Percentiles rank a stretch among this genome's conserved stretches.
These are phyloP conservation scores for Centrapalus pauciflorus DNA, from an alignment of 129 eudicot genomes.

Conservation along the genomic window DNA sequence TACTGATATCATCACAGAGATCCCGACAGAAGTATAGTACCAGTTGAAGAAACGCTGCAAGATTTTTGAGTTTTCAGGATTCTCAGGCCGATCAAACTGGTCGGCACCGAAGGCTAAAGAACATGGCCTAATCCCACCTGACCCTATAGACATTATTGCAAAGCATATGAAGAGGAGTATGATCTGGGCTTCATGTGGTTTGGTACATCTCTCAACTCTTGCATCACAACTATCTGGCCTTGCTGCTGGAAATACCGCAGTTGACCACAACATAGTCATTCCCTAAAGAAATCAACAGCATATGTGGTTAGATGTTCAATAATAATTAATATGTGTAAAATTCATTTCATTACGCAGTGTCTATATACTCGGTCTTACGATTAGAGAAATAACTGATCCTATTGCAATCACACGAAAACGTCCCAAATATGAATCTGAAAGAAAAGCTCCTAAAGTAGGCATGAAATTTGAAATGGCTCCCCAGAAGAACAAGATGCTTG, in stretches of 20 bases:
- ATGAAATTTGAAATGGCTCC: conserved; percentile 50
- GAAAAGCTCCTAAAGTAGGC: conserved; percentile 68
- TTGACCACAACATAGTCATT: conserved; percentile 39
- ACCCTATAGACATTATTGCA: conserved; percentile 54
- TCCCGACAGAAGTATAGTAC: conserved; percentile 60
- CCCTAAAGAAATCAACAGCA: conserved; percentile 32
- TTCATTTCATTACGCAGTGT: too few species aligned
- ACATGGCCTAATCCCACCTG: conserved; percentile 67
- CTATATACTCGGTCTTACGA: conserved; percentile 28
- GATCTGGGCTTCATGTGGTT: conserved; percentile 32
- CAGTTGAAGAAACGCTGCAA: conserved; percentile 57
- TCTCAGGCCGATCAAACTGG: conserved; percentile 54
- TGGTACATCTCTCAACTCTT: conserved; percentile 14
- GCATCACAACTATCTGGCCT: conserved; percentile 37
- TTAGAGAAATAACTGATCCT: conserved; percentile 34
- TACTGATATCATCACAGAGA: conserved; percentile 53
- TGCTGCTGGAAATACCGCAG: conserved; percentile 38
- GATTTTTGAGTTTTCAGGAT: conserved; percentile 47
- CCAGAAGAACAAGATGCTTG: conserved; percentile 56
- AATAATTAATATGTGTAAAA: neutral
- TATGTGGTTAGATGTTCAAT: neutral
- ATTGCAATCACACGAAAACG: conserved; percentile 49
- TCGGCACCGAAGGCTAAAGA: conserved; percentile 75
- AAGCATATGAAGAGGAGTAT: conserved; percentile 46
- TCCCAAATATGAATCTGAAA: conserved; percentile 68